phyloP scores from a whole-genome alignment of 1,284 basidiomycete genomes.

The Pseudozyma hubeiensis region DNA sequence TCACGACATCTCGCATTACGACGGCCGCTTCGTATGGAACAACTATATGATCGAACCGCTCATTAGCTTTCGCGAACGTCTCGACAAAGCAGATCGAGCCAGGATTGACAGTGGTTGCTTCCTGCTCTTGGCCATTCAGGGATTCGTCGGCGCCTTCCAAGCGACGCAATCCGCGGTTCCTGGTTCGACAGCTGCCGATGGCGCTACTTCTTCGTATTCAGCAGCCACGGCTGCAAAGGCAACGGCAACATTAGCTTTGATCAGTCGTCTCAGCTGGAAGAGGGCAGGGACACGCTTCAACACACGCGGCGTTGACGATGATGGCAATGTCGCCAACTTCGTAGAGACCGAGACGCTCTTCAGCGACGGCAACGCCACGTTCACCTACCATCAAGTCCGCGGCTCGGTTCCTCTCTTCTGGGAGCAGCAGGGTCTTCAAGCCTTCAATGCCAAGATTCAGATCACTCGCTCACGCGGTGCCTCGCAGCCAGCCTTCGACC shows the following conservation, averaged over 20 bases:
- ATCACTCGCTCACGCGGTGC: conserved; percentile 82
- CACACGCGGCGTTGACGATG: conserved; percentile 95
- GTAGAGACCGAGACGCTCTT: conserved; percentile 96
- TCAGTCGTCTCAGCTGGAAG: conserved; percentile 89
- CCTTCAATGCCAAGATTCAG: conserved; percentile 62
- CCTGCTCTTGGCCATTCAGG: conserved; percentile 86
- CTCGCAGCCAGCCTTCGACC: conserved; percentile 94
- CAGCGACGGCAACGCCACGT: conserved; percentile 82
- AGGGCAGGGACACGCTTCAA: conserved; percentile 97
- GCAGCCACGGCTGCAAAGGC: neutral
- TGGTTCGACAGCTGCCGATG: neutral
- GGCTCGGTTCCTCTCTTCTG: conserved; percentile 88
- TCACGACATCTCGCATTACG: conserved; percentile 59
- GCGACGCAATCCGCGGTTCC: conserved; percentile 70
- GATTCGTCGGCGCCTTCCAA: conserved; percentile 79
- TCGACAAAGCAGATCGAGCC: conserved; percentile 77
- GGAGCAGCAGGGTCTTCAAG: conserved; percentile 90
- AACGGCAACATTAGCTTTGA: conserved; percentile 78
- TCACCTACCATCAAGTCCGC: conserved; percentile 91
- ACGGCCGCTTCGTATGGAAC: conserved; percentile 77
- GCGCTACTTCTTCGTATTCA: conserved; percentile 73
- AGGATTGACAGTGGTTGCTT: conserved; percentile 75
- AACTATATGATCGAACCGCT: conserved; percentile 83
- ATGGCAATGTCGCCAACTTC: conserved; percentile 96
- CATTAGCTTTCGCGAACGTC: conserved; percentile 81